Evolutionary conservation across 805 yeast species (phyloP).

Genomic region (Lipomyces yamadae): DNA sequence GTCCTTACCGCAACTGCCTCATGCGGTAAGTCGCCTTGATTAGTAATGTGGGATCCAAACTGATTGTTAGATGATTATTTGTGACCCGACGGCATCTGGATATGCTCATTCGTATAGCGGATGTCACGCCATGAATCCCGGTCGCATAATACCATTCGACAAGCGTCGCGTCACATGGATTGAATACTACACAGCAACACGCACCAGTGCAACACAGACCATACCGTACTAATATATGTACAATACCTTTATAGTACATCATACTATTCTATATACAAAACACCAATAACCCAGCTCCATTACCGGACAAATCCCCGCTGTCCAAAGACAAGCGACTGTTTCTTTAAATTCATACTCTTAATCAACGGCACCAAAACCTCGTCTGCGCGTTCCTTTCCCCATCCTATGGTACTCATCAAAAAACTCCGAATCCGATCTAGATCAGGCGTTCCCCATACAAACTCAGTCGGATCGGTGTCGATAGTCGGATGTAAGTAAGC

Average conservation of each 20-base stretch:
- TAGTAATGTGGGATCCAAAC: conserved; percentile 8
- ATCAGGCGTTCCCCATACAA: conserved; percentile 91
- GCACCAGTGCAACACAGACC: conserved; percentile 19
- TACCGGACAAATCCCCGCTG: conserved; percentile 14
- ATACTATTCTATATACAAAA: neutral
- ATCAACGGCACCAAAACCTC: conserved; percentile 86
- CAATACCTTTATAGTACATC: neutral
- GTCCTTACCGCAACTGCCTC: conserved; percentile 79
- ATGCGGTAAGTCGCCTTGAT: conserved; percentile 46
- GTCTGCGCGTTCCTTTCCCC: conserved; percentile 78
- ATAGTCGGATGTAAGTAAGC: conserved; percentile 85
- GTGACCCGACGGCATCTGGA: conserved; percentile 71
- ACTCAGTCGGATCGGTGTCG: conserved; percentile 75
- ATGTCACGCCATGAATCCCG: conserved; percentile 27
- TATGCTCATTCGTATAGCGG: conserved; percentile 61
- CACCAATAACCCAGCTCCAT: neutral
- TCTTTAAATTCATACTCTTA: conserved; percentile 69
- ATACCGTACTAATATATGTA: conserved; percentile 11
- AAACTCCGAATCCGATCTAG: conserved; percentile 75
- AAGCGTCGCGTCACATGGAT: conserved; percentile 57
- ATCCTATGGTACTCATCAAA: conserved; percentile 72
- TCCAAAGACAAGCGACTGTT: conserved; percentile 26
- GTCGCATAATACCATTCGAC: conserved; percentile 12
- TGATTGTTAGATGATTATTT: conserved; percentile 52
- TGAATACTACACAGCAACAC: conserved; percentile 69